These are phyloP conservation scores for Suillus occidentalis DNA, from an alignment of 768 basidiomycete genomes.

Conservation along the genomic window DNA sequence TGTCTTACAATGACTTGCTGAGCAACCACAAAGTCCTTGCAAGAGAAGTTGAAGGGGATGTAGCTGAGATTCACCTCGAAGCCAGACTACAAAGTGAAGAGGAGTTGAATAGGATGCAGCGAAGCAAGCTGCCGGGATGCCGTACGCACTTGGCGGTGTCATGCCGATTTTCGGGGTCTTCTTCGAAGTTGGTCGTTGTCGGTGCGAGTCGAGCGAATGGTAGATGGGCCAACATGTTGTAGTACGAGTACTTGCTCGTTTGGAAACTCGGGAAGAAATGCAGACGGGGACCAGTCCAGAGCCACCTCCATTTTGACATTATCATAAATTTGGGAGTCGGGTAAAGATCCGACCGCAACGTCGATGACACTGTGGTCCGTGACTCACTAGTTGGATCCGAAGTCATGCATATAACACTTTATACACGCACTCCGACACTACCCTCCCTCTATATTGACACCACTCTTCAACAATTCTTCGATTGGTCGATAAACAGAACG, in stretches of 20 bases:
- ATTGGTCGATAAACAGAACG: not conserved
- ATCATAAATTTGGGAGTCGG: not conserved
- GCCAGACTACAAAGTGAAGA: not conserved
- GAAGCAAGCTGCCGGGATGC: too few species aligned
- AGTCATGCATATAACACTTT: not conserved
- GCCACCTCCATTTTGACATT: not conserved
- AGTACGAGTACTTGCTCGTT: not conserved
- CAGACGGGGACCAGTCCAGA: not conserved
- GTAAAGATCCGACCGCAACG: not conserved
- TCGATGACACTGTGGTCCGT: not conserved
- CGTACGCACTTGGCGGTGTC: too few species aligned
- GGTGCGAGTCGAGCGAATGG: too few species aligned
- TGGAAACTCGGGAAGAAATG: not conserved
- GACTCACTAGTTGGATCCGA: not conserved
- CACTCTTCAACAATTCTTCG: not conserved
- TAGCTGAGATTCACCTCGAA: too few species aligned
- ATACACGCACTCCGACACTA: not conserved
- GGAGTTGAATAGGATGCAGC: not conserved
- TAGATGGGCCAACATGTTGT: too few species aligned
- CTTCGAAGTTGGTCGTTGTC: too few species aligned
- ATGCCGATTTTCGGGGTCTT: too few species aligned
- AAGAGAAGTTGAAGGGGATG: not conserved
- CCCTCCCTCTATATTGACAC: not conserved
- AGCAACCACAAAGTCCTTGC: not conserved
- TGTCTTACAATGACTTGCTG: not conserved